phyloP scores from a whole-genome alignment of 2,329 filamentous ascomycete genomes.

The Rachicladosporium sp. region DNA sequence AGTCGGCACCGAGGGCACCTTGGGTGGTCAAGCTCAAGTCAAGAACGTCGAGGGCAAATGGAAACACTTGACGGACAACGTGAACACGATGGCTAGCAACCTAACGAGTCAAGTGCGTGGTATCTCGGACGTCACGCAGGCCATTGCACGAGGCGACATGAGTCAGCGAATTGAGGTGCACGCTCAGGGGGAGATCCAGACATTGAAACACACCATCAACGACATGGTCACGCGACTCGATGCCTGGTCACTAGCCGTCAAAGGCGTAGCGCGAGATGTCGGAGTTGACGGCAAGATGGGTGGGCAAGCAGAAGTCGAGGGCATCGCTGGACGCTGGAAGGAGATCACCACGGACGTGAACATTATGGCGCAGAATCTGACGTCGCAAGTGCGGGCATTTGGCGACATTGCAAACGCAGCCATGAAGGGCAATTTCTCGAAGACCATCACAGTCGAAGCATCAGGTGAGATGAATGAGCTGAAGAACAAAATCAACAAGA shows the following conservation, averaged over 20 bases:
- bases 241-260: slow-evolving; percentile 91
- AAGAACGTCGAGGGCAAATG: slow-evolving; percentile 55
- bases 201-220: slow-evolving; percentile 92
- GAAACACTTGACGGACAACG: slow-evolving; percentile 55
- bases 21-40: slow-evolving; percentile 51
- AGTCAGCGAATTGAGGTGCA: slow-evolving; percentile 92
- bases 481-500: slow-evolving; percentile 98
- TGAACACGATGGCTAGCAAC: slow-evolving; percentile 56
- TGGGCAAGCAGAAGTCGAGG: slow-evolving; percentile 86
- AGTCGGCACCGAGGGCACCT: slow-evolving; percentile 51
- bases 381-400: slow-evolving; percentile 93
- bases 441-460: slow-evolving; percentile 90
- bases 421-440: slow-evolving; percentile 93
- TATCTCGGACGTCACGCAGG: slow-evolving; percentile 88
- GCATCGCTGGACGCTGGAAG: slow-evolving; percentile 90
- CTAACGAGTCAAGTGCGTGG: slow-evolving; percentile 62
- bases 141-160: slow-evolving; percentile 91
- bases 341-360: slow-evolving; percentile 97
- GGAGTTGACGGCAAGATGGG: slow-evolving; percentile 98
- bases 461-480: slow-evolving; percentile 98
- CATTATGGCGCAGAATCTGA: slow-evolving; percentile 74
- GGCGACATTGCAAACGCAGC: slow-evolving; percentile 97
- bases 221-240: slow-evolving; percentile 96
- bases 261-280: slow-evolving; percentile 90
- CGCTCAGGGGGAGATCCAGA: slow-evolving; percentile 85